Evolutionary conservation across 2,329 filamentous ascomycete species (phyloP).

Genomic region (Apiospora arundinis): DNA sequence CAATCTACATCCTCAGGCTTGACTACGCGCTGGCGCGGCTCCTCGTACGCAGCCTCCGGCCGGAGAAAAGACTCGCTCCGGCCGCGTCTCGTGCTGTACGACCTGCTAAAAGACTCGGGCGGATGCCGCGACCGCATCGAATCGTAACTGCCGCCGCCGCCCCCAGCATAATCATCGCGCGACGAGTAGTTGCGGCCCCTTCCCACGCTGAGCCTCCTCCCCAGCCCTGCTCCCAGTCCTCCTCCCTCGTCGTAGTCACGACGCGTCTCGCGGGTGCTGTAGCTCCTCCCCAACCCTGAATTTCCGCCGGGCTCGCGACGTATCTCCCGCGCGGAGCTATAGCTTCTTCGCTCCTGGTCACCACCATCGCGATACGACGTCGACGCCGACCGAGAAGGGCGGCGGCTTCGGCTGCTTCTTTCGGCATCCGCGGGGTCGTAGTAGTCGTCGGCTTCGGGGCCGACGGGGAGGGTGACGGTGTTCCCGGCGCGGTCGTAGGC

Average conservation of each 20-base stretch:
- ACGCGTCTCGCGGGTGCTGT: not conserved
- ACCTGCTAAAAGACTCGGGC: not conserved
- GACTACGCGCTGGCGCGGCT: not conserved
- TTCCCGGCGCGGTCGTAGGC: not conserved
- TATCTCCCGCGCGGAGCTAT: no score
- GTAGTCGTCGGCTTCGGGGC: not conserved
- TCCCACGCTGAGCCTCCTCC: not conserved
- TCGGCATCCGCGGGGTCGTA: not conserved
- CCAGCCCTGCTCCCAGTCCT: not conserved
- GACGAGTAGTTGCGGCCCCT: not conserved
- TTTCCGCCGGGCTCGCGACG: not conserved
- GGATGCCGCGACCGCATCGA: not conserved
- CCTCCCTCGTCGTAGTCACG: not conserved
- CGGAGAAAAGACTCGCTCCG: not conserved
- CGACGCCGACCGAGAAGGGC: not conserved
- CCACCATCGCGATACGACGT: not conserved
- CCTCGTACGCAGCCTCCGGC: not conserved
- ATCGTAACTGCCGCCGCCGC: not conserved
- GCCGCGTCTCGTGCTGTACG: not conserved
- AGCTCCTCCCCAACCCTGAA: not conserved
- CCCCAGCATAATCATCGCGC: not conserved
- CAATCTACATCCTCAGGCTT: constrained; percentile 7
- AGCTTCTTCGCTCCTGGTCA: no score
- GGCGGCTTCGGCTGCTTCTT: not conserved
- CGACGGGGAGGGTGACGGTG: not conserved